Evolutionary conservation across 148 eudicot genomes (phyloP), one percentile per base, ranked within the genome.

Genomic region (Nepenthes mirabilis): DNA sequence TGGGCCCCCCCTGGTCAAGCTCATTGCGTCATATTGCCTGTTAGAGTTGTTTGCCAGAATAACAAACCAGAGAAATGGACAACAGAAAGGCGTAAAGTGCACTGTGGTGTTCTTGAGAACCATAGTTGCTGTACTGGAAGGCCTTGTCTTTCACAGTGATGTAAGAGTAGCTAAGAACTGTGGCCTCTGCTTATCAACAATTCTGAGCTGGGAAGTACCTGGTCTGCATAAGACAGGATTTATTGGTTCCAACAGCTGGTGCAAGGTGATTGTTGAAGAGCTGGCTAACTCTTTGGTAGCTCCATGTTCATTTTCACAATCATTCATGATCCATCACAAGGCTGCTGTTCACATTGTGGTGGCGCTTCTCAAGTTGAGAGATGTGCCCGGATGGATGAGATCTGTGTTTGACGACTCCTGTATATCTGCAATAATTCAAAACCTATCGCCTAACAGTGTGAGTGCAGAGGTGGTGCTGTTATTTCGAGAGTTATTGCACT

Each of bases 241-340:
- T 48, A 59, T 52, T 14, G 57, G 66, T 61, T 74, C 64, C 58
- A 69, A 72, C 59, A 74, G 65, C 9, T 93, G 96, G 98, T 88
- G 82, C 71, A 79, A 81, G 70, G 65, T 86, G 65, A 82, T 93
- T 64, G 83, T 84, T 34, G 98, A 93, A 75, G 98, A 93, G 70
- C 70, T 93, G 47, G 89, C 79, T 60, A 73, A 78, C 83, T 86
- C 83, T 56, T 70, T 88, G 76, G 83, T 85, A 9, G 78, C 70
- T 73, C 86, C 99, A 55, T 59, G 62, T 65, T 71, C 83, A 59
- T 75, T 84, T 11, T 83, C 98, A 37, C 75, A 76, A 64, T 69
- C 83, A 63, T 77, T 79, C 48, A 67, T 66, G 62, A 64, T 70
- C 14, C 76, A 80, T 68, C 91, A 93, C 65, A 84, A 68, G 66